Base-by-base conservation (phyloP, 148 eudicot genomes). In the Arbutus unedo region DNA sequence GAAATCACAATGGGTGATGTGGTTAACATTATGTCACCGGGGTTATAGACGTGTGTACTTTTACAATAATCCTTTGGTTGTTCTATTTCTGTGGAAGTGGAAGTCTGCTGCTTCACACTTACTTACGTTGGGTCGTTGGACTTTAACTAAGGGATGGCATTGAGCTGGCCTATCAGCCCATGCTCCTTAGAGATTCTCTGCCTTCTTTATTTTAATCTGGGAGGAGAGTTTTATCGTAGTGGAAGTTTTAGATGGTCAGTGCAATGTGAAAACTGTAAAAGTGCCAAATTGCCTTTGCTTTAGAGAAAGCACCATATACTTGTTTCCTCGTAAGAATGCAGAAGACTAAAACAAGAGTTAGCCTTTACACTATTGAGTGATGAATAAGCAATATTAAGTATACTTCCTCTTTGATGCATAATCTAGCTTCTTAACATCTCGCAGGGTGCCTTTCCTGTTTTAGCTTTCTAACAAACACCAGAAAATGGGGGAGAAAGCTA, bases 101-200 rank as follows among this genome's bases (percentile, higher is more conserved):
- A 67, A 82, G 23, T 48, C 81, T 54, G 75, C 67, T 78, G 21
- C 64, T 77, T 54, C 43, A 77, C 77, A 66, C 44, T 56, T 53
- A 44, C 62, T 49, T 71, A 16, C 51, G 6, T 15, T 72, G 43
- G 31, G 44, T 19, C 51, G 6, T 15, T 72, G 43, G 31, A 45
- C 38, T 67, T 23, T 47, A 73, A 78, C 59, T 4, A 53, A 7
- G 48, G 45, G 5, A 15, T 31, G 14, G 59, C 47, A 19, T 4
- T 4, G 23, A 57, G 14, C 45, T 4, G 53, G 78, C 55, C 57
- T 70, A 54, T 44, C 4, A 43, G 78, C 55, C 57, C 55, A 54
- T 44, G 10, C 59, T 41, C 15, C 16, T 77, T 67, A n/a, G 62
- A 43, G 41, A 47, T 18, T 49, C 9, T 43, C 44, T 64, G 51